phyloP scores from a whole-genome alignment of 495 filamentous ascomycete species.

The Aspergillus ellipticus region DNA sequence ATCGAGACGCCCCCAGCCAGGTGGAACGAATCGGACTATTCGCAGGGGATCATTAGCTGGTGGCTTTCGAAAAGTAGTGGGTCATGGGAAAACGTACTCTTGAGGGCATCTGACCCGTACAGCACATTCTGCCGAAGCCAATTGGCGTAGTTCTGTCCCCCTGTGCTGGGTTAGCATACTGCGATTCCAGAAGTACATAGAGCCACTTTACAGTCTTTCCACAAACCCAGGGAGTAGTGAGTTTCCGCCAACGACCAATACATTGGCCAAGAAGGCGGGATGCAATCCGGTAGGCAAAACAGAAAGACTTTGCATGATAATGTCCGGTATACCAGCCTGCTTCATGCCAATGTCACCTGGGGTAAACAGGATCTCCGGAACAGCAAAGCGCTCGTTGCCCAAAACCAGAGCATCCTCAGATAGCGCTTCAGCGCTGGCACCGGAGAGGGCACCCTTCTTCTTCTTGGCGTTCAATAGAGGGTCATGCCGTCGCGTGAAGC shows the following conservation, averaged over 20 bases:
- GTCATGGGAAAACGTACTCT: slow-evolving; percentile 44
- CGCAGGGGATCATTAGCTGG: slow-evolving; percentile 10
- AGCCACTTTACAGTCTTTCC: slow-evolving; percentile 58
- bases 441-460: slow-evolving; percentile 50
- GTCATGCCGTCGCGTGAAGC: slow-evolving; percentile 74
- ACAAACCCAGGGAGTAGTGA: slow-evolving; percentile 75
- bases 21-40: slow-evolving; percentile 69
- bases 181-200: neutral
- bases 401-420: slow-evolving; percentile 81
- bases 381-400: slow-evolving; percentile 85
- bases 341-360: slow-evolving; percentile 84
- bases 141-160: slow-evolving; percentile 67
- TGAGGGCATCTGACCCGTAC: slow-evolving; percentile 67
- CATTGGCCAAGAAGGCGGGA: slow-evolving; percentile 77
- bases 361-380: slow-evolving; percentile 86
- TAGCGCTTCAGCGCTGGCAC: slow-evolving; percentile 50
- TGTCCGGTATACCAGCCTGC: slow-evolving; percentile 76
- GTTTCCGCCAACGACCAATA: slow-evolving; percentile 87
- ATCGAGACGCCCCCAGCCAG: slow-evolving; percentile 76
- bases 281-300: slow-evolving; percentile 71
- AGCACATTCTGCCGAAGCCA: slow-evolving; percentile 72
- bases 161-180: slow-evolving; percentile 26
- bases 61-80: neutral
- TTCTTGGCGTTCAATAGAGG: slow-evolving; percentile 56
- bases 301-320: slow-evolving; percentile 77